Base-by-base conservation (phyloP, 257 asterid species). In the Parsonsia alboflavescens region DNA sequence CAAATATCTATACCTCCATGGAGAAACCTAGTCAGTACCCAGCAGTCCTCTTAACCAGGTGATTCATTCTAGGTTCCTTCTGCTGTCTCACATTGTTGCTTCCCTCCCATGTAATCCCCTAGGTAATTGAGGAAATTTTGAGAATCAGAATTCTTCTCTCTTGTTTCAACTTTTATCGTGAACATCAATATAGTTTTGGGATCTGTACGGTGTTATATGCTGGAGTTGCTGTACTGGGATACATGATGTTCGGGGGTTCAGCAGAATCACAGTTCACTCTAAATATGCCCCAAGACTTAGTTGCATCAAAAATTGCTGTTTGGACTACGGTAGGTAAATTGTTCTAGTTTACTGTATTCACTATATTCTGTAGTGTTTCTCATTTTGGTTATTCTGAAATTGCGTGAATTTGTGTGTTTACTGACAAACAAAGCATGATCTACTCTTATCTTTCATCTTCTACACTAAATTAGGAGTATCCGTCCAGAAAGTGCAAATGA, bases 1-100 rank as follows among this genome's bases (percentile, higher is more conserved):
- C 99, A 57, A 95, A 92, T 73, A 95, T 95, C 72, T 95, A 95
- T 77, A 83, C 93, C 2, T 95, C 99, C 10, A 81, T 95, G 98
- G 90, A 82, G 73, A 91, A 89, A 58, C 97, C 87, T 22, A 86
- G 82, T 73, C 94, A 91, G 85, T 95, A 73, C 81, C 91, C 98
- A 46, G 67, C 89, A 9, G 96, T 95, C 62, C 97, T 95, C 73
- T 79, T 92, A 72, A 64, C 86, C 59, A 87, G 98, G 99, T 93
- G 81, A 28, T 9, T 42, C 5, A 36, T 41, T 19, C 7, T 33
- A n/a, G 39, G 57, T 71, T 71, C 22, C 52, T 71, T 53, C 21
- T 0, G 2, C 22, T 57, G 12, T 30, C 21, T 22, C 26, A 7
- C 2, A 33, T 22, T 3, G 17, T 54, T 8, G 17, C 22, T 10